Conservation (phyloP, 1,139 yeast species). For the Yamadazyma diospyri region DNA sequence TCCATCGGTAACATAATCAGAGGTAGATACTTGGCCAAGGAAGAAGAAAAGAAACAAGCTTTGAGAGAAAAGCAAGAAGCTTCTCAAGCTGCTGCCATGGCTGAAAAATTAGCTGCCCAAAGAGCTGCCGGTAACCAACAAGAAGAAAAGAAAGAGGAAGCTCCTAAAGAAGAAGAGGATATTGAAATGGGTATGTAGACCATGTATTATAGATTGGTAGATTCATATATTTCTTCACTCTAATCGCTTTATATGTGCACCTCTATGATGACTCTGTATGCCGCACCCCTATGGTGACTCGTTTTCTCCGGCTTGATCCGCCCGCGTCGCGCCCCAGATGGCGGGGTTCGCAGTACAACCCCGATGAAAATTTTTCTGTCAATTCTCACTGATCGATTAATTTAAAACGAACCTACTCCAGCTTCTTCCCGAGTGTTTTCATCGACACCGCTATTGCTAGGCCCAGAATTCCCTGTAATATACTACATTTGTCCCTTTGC, state of each 20-base stretch:
- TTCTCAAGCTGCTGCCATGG: slow-evolving; percentile 79
- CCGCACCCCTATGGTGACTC: not conserved
- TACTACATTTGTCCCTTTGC: too few species aligned
- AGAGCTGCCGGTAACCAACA: slow-evolving; percentile 40
- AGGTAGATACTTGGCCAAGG: slow-evolving; percentile 92
- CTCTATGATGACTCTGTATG: too few species aligned
- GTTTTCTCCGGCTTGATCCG: not conserved
- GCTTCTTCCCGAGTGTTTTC: too few species aligned
- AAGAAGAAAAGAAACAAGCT: slow-evolving; percentile 94
- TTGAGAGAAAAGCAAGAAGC: slow-evolving; percentile 86
- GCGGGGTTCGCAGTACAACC: slow-evolving; percentile 1
- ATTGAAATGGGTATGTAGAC: slow-evolving; percentile 35
- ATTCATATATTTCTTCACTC: not conserved
- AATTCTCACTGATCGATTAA: slow-evolving; percentile 5
- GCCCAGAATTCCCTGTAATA: too few species aligned
- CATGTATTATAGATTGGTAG: slow-evolving; percentile 1
- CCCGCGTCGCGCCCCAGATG: not conserved
- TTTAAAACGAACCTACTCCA: too few species aligned
- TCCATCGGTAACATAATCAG: slow-evolving; percentile 90
- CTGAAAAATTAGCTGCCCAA: slow-evolving; percentile 86
- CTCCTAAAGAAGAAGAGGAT: slow-evolving; percentile 28
- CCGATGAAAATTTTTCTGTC: slow-evolving; percentile 4
- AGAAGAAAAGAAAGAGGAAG: slow-evolving; percentile 23
- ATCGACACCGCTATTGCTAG: too few species aligned
- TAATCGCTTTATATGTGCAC: too few species aligned